Evolutionary conservation across 2,329 filamentous ascomycete species (phyloP).

Genomic region (Penicillium occitanis): DNA sequence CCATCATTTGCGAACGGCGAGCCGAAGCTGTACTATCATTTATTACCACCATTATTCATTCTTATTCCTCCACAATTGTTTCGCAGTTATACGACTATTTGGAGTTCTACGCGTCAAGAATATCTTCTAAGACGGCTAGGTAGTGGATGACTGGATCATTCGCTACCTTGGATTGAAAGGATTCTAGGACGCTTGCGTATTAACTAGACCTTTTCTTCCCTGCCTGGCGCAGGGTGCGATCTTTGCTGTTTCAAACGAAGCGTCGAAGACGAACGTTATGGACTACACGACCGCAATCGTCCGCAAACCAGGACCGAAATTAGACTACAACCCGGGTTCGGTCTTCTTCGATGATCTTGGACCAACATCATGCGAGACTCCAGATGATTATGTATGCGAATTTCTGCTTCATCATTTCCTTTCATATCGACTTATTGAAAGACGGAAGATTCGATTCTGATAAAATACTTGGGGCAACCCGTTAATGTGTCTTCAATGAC

Average conservation of each 20-base stretch:
- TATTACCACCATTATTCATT: constrained; percentile 5
- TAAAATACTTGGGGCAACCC: constrained; percentile 40
- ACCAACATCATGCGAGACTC: not conserved
- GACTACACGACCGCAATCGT: constrained; percentile 33
- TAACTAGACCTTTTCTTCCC: constrained; percentile 3
- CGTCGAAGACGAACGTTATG: constrained; percentile 34
- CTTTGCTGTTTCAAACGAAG: constrained; percentile 27
- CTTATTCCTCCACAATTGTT: not conserved
- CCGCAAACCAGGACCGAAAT: constrained; percentile 21
- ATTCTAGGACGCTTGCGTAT: constrained; percentile 7
- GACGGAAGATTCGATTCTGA: constrained; percentile 24
- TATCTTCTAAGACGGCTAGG: not conserved
- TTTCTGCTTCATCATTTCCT: constrained; percentile 7
- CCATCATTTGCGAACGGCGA: constrained; percentile 12
- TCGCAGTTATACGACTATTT: not conserved
- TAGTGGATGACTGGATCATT: constrained; percentile 18
- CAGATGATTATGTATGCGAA: not conserved
- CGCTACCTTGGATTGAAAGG: not conserved
- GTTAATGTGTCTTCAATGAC: constrained; percentile 29
- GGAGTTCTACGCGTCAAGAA: not conserved
- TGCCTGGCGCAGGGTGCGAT: constrained; percentile 22
- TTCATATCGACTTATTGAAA: constrained; percentile 19
- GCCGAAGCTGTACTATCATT: constrained; percentile 18
- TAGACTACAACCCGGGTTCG: not conserved
- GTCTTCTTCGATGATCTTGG: not conserved